Base-by-base conservation (phyloP, 108 stramenopile genomes). In the Cyclotella sp. region DNA sequence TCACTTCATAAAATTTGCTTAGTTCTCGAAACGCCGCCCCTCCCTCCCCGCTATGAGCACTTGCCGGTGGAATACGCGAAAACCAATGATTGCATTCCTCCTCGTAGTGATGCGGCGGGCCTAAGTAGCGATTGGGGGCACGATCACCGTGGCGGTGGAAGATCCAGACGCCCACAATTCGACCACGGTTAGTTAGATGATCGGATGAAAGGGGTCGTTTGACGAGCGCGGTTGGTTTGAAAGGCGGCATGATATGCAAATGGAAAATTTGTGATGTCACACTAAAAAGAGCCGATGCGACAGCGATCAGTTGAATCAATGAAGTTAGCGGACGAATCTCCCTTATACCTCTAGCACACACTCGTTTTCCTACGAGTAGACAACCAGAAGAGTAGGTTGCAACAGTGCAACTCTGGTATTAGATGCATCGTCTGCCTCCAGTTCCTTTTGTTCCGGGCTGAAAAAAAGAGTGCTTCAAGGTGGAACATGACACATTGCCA, bases 71-170 rank as follows among this genome's bases (percentile, higher is more conserved):
- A 15, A 92, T 73, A 12, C 84, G 79, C 19, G 70, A 66, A 47
- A 53, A 46, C 92, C 93, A 91, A 81, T 89, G 88, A 21, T 55
- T 51, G 44, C 80, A 51, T 70, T 92, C 91, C 45, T 63, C 78
- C 8, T 77, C 62, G n/a, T 57, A 57, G 15, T 75, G 42, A n/a
- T 80, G 66, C 0, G 64, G 62, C 9, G 80, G 62, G 21, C 79
- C 82, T 1, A 91, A 66, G 44, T 82, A 76, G 15, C 88, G 79
- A 61, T 82, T 72, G 22, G 93, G 93, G 1, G 89, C 72, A 24
- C 93, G 64, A 77, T 93, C 93, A 24, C 93, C 93, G 76, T 93
- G 93, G 18, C 93, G 85, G 54, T 78, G 79, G 76, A 93, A 93
- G 42, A 91, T 80, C 86, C 87, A 93, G 21, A 89, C 84, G 19